Evolutionary conservation across 495 filamentous ascomycete genomes (phyloP), one percentile per base, ranked within the genome.

Genomic region (Parmelia sp.): DNA sequence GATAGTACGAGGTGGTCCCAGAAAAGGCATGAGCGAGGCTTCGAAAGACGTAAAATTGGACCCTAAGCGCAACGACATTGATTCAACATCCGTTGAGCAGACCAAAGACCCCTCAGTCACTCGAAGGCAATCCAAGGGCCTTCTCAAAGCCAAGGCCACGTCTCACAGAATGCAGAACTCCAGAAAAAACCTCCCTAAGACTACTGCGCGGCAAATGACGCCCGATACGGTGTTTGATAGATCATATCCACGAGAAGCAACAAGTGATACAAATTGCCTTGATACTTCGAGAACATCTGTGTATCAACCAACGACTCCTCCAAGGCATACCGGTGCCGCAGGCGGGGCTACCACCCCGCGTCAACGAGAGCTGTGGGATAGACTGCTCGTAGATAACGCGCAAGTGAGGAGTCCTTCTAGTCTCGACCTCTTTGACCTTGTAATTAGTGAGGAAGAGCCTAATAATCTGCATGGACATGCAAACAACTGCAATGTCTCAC

Each of bases 311-410:
- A 61, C 29, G 27, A 69, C 63, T 6, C 67, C 63, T 19, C 56
- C 64, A 27, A 60, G 42, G 36, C 29, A 6, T 40, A 53, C 17
- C 40, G 29, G 31, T 35, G 39, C 37, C 19, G 27, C 56, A 57
- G 44, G 61, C 21, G n/a, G 29, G n/a, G 44, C 36, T 33, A 72
- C 68, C 15, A 73, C 70, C 8, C 71, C 71, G n/a, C 70, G 68
- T 40, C 71, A 73, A 53, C 60, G 64, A 37, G 67, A 70, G 36
- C 47, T 72, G 29, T 73, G 71, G 70, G 51, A 62, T 27, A 65
- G 53, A 33, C 58, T 73, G 37, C 62, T 73, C 17, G 31, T 49
- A 21, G 64, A 62, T 12, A 61, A 66, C 37, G 51, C 19, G 21
- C 57, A 63, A 14, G 49, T 37, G 5, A 25, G 17, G 3, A 60